These are phyloP conservation scores for Chlorociboria aeruginascens DNA, from an alignment of 495 filamentous ascomycete species.

Conservation along the genomic window DNA sequence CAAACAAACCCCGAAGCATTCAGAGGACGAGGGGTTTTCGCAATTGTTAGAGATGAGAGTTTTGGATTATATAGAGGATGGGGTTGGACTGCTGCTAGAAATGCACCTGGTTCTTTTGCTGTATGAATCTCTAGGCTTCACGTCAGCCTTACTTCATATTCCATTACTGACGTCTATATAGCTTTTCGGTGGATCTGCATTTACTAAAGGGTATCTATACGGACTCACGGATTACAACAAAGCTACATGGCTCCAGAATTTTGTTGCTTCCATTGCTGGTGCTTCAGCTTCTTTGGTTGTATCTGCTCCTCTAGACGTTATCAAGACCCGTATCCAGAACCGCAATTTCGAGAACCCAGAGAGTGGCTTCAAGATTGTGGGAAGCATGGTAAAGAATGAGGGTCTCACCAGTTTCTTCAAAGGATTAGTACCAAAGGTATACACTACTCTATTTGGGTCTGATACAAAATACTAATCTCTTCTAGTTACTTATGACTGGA, in stretches of 20 bases:
- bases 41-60: conserved; percentile 86
- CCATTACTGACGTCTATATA: conserved; percentile 22
- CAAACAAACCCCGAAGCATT: conserved; percentile 99
- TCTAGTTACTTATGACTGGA: conserved; percentile 87
- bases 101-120: conserved; percentile 93
- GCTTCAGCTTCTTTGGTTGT: conserved; percentile 86
- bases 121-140: conserved; percentile 37
- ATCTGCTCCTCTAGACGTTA: conserved; percentile 91
- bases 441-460: background rate
- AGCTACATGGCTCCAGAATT: conserved; percentile 93
- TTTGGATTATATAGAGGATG: conserved; percentile 93
- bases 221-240: conserved; percentile 83
- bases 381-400: conserved; percentile 86
- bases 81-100: conserved; percentile 95
- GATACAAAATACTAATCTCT: conserved; percentile 4
- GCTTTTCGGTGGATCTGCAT: conserved; percentile 98
- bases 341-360: conserved; percentile 97
- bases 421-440: conserved; percentile 79
- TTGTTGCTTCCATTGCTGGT: conserved; percentile 88
- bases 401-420: conserved; percentile 89
- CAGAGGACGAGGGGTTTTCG: conserved; percentile 80
- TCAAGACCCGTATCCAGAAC: conserved; percentile 99
- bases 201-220: conserved; percentile 93
- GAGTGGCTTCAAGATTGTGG: conserved; percentile 78
- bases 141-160: too few species aligned